Conservation (phyloP, 2,329 filamentous ascomycete species). For the Penicillium verrucosum region DNA sequence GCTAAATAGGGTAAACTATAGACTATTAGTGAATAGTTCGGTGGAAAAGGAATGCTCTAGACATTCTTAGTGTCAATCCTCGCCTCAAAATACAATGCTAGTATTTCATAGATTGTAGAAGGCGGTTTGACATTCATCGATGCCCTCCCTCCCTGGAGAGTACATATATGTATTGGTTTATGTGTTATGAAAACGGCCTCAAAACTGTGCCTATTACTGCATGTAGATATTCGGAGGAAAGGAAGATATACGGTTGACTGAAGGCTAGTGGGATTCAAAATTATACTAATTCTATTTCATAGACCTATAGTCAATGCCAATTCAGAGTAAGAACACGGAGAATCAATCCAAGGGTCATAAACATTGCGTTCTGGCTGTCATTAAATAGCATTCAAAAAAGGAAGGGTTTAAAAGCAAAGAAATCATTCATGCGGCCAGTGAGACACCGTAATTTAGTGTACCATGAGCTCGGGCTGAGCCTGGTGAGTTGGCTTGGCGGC, state of each 20-base stretch:
- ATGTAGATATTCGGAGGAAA: neutral
- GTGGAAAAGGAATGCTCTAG: neutral
- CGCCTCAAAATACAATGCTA: neutral
- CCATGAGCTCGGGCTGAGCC: conserved; percentile 46
- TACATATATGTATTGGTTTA: neutral
- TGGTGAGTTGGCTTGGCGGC: conserved; percentile 32
- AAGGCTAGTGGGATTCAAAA: neutral
- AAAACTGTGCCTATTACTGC: neutral
- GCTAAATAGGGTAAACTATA: neutral
- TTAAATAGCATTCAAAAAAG: conserved; percentile 25
- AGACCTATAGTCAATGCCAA: conserved; percentile 21
- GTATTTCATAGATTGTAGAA: neutral
- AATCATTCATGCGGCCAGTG: neutral
- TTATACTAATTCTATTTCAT: conserved; percentile 29
- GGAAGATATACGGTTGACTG: too few relatives aligned
- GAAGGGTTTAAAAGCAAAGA: conserved; percentile 11
- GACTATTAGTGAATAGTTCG: neutral
- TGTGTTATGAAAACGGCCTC: neutral
- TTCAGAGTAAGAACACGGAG: conserved; percentile 14
- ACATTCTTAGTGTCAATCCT: neutral
- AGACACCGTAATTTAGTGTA: conserved; percentile 35
- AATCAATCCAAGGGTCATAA: conserved; percentile 26
- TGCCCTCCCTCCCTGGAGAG: too few relatives aligned
- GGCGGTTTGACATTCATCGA: neutral
- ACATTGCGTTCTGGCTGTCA: conserved; percentile 31